Base-by-base conservation (phyloP, 1,284 basidiomycete genomes). In the Athelia sp. region DNA sequence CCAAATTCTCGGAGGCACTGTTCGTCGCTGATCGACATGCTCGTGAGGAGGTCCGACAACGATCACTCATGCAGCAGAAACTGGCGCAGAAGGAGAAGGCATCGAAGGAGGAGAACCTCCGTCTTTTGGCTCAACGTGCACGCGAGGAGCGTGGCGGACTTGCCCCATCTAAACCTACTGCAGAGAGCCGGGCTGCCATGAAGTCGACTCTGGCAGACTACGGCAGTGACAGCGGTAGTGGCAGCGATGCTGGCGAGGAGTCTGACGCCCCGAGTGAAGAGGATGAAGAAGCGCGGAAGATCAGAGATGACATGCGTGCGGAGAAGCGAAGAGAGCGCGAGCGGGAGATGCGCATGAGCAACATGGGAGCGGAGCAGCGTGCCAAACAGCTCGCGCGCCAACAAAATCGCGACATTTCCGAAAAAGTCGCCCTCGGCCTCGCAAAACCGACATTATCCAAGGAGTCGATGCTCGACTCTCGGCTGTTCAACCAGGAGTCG, bases 1-100 rank as follows among this genome's bases (percentile, higher is more conserved):
- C 96, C 49, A 98, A 98, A 68, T 96, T 99, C 67, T 96, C 96
- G 2, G 96, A 99, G 73, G 85, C 97, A 2, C 75, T 99, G 42
- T 96, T 91, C 62, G 79, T 99, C 46, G 96, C 97, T n/a, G 97
- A 99, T 64, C 81, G 95, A 52, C 97, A 98, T 69, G 95, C 97
- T 1, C 87, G 97, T 46, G 96, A 99, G 62, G 96, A 99, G 72
- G 97, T 99, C 32, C 83, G 94, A 21, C 94, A 98, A 65, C 88
- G 97, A 49, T 76, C 93, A 13, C 80, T 97, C 53, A 98, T 99
- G 94, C 95, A 98, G 67, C 96, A 99, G 69, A 94, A 97, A 63
- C 78, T 99, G 18, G 94, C 93, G 4, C 89, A 97, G 65, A 99
- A 99, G 73, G 94, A 99, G 75, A 99, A 98, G 70, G 92, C 90